phyloP scores from a whole-genome alignment of 1,284 basidiomycete genomes.

The Marasmius tenuissimus region DNA sequence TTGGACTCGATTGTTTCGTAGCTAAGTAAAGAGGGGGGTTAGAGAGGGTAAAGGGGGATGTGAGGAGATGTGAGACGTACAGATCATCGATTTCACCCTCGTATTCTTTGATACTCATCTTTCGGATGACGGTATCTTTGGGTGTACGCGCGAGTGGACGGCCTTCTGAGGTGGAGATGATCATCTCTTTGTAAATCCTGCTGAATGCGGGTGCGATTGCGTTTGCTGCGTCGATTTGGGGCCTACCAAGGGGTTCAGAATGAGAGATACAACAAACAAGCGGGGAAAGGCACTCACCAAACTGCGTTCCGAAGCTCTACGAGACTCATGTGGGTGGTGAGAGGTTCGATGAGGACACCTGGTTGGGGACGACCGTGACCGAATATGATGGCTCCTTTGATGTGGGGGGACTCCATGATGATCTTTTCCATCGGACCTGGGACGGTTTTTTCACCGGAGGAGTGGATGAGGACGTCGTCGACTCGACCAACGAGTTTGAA shows the following conservation, averaged over 20 bases:
- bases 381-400: constrained; percentile 10
- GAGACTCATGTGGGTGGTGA: neutral
- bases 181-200: constrained; percentile 11
- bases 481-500: constrained; percentile 11
- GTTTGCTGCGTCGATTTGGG: constrained; percentile 6
- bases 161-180: constrained; percentile 7
- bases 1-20: constrained; percentile 12
- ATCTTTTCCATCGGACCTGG: constrained; percentile 21
- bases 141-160: constrained; percentile 16
- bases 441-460: constrained; percentile 19
- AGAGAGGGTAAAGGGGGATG: neutral
- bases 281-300: neutral
- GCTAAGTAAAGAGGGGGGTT: neutral
- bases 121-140: constrained; percentile 18
- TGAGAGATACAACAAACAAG: neutral
- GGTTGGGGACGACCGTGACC: constrained; percentile 9
- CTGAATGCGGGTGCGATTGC: constrained; percentile 5
- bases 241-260: neutral
- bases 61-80: constrained; percentile 8
- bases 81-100: constrained; percentile 16
- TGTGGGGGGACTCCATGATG: constrained; percentile 2
- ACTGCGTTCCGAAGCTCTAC: constrained; percentile 5
- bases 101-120: constrained; percentile 12
- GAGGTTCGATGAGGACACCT: constrained; percentile 11
- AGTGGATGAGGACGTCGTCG: constrained; percentile 20